Evolutionary conservation across 768 basidiomycete genomes (phyloP), one percentile per base, ranked within the genome.

Genomic region (Mycena sanguinolenta): DNA sequence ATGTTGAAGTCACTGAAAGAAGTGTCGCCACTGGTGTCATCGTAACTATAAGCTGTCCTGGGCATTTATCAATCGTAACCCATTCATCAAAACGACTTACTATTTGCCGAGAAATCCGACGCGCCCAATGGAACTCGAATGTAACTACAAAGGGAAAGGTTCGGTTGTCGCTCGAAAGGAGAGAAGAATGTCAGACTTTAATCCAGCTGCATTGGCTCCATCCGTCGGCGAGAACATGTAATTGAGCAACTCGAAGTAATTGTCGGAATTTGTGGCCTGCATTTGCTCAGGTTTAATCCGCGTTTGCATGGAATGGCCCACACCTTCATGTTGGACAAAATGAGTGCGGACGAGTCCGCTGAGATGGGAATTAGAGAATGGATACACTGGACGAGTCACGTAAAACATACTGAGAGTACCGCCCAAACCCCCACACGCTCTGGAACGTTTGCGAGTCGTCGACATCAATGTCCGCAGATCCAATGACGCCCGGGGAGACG

Each of bases 291-390:
- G 4, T 39, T 38, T n/a, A 19, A 23, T 4, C 9, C 17, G 17
- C 28, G 19, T 17, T 1, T 2, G 10, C 14, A 30, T n/a, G 17
- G 44, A 32, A 30, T 12, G 19, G 25, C 7, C 46, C 70, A 17
- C 71, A 90, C 93, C 88, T 94, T 94, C 67, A 94, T 79, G 65
- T 88, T 88, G 82, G 44, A 89, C 25, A 94, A 79, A 28, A 86
- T 79, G 27, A 84, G 79, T 0, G 92, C 92, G 13, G 92, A 89
- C 3, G 92, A 92, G 76, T 95, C 93, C 32, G 92, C 92, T 94
- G 69, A 17, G 30, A 72, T 62, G 63, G 54, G 34, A 0, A 38
- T 55, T 36, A 63, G 58, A 53, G 16, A 16, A 5, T 14, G 55
- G 63, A 53, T 58, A 38, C 59, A 38, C 32, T 36, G 30, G 55